Evolutionary conservation across 176 grass and related monocot species (phyloP).

Genomic region (Avena atlantica): DNA sequence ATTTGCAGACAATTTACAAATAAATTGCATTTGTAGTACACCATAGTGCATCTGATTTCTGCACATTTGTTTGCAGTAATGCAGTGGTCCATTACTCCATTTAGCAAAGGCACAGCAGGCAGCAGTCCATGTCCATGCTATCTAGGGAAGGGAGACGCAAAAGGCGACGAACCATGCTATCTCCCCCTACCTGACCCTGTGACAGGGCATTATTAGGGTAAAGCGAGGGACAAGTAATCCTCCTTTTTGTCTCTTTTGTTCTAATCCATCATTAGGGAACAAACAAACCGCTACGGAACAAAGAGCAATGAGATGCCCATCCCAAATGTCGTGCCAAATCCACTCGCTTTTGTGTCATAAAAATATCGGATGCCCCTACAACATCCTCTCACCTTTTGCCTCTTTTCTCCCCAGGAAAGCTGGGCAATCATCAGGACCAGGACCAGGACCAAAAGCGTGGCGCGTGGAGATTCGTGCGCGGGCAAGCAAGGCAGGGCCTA

Average conservation of each 20-base stretch:
- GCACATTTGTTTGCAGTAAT: neutral
- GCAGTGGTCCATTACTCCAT: neutral
- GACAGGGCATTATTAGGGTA: conserved; percentile 14
- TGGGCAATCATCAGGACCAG: conserved; percentile 30
- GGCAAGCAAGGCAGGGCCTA: neutral
- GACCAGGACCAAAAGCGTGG: conserved; percentile 4
- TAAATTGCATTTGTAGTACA: neutral
- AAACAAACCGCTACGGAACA: conserved; percentile 23
- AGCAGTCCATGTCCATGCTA: neutral
- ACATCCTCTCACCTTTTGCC: neutral
- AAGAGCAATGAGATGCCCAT: neutral
- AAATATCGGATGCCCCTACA: neutral
- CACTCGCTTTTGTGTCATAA: neutral
- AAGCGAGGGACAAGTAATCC: neutral
- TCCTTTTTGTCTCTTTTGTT: conserved; percentile 47
- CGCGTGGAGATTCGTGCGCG: conserved; percentile 37
- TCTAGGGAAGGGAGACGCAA: neutral
- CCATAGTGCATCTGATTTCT: neutral
- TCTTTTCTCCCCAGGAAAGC: conserved; percentile 22
- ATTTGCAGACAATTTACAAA: neutral
- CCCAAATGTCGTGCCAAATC: neutral
- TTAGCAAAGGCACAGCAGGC: neutral
- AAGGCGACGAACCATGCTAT: neutral
- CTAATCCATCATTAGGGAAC: conserved; percentile 43
- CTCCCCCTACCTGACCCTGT: neutral